A percentile compares a stretch with the other conserved stretches of the same genome.
Conservation (phyloP, 2,329 filamentous ascomycete genomes). For the Talaromyces marneffei region DNA sequence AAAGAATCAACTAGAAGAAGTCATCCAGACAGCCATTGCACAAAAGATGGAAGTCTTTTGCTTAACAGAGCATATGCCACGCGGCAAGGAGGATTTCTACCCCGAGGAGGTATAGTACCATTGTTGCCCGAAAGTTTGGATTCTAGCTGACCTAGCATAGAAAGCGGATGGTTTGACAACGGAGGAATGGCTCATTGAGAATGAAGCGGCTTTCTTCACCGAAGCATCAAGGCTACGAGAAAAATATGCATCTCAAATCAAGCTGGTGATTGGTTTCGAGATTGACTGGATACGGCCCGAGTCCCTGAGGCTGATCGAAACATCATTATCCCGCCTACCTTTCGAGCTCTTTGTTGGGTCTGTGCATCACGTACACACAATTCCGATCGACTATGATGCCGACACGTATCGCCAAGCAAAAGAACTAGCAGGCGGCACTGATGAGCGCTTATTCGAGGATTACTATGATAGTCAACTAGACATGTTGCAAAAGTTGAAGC, state of each 20-base stretch:
- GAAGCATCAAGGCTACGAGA: constrained; percentile 69
- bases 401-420: constrained; percentile 62
- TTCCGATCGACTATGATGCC: constrained; percentile 83
- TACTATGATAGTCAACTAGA: constrained; percentile 85
- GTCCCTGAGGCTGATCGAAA: constrained; percentile 55
- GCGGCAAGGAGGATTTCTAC: constrained; percentile 73
- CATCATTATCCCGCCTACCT: constrained; percentile 53
- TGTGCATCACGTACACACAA: constrained; percentile 78
- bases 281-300: constrained; percentile 80
- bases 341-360: constrained; percentile 92
- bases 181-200: constrained; percentile 38
- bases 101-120: constrained; percentile 68
- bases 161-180: constrained; percentile 20
- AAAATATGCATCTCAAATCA: constrained; percentile 65
- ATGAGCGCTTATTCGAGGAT: constrained; percentile 68
- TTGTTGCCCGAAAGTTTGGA: not conserved
- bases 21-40: constrained; percentile 71
- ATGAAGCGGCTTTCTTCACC: constrained; percentile 58
- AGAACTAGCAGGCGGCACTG: constrained; percentile 51
- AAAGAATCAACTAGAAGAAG: constrained; percentile 73
- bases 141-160: constrained; percentile 9
- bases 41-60: constrained; percentile 77
- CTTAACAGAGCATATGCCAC: constrained; percentile 92
- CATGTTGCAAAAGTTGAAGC: constrained; percentile 68
- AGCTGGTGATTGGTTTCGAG: constrained; percentile 85